Conservation (phyloP, 441 rosid genomes). For the Capsella rubella region DNA sequence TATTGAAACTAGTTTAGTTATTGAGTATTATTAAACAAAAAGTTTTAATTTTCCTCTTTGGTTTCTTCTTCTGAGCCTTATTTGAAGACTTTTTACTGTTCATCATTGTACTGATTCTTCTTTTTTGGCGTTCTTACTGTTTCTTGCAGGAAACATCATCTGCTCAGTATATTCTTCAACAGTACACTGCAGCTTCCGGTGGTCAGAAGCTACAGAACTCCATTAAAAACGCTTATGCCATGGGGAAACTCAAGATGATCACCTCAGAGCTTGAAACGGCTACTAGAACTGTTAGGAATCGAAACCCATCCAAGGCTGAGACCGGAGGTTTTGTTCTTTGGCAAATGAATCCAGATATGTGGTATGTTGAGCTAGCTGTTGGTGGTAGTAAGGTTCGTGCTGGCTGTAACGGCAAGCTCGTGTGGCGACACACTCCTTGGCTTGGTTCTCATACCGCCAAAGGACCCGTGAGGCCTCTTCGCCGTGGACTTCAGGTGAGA, state of each 20-base stretch:
- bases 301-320: conserved; percentile 60
- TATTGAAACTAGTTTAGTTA: conserved; percentile 17
- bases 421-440: conserved; percentile 98
- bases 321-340: conserved; percentile 93
- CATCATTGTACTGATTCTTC: conserved; percentile 13
- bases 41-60: not conserved
- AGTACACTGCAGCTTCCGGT: conserved; percentile 90
- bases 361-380: conserved; percentile 95
- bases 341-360: conserved; percentile 99
- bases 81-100: conserved; percentile 28
- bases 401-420: conserved; percentile 95
- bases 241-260: conserved; percentile 86
- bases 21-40: not conserved
- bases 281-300: conserved; percentile 67
- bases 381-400: conserved; percentile 91
- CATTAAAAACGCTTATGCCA: conserved; percentile 80
- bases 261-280: conserved; percentile 85
- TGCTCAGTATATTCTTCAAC: conserved; percentile 93
- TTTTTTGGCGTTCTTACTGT: conserved; percentile 10
- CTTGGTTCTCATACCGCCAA: conserved; percentile 90
- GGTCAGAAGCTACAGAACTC: conserved; percentile 84
- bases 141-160: conserved; percentile 80
- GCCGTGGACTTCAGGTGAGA: conserved; percentile 93
- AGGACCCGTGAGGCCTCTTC: conserved; percentile 93
- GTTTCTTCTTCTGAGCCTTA: conserved; percentile 10